These are phyloP conservation scores for Penicillium lagena DNA, from an alignment of 495 filamentous ascomycete genomes.

Conservation along the genomic window DNA sequence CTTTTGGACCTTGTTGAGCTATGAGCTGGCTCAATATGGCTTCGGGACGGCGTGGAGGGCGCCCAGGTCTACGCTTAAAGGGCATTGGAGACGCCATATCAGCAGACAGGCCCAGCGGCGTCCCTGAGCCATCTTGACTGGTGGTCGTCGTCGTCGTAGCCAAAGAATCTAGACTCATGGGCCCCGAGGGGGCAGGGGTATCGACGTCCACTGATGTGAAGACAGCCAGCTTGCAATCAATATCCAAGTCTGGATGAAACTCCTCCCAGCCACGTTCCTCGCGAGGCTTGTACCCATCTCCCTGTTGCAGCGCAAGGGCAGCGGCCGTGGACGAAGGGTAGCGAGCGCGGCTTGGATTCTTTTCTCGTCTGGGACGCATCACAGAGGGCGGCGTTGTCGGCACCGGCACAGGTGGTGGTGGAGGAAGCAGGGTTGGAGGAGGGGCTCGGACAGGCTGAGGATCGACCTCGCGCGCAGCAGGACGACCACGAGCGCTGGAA, in stretches of 20 bases:
- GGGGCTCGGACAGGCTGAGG: conserved; percentile 17
- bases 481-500: conserved; percentile 21
- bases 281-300: conserved; percentile 91
- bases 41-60: conserved; percentile 55
- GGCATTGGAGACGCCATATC: conserved; percentile 26
- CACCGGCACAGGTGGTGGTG: conserved; percentile 30
- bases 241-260: conserved; percentile 91
- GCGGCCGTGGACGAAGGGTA: conserved; percentile 81
- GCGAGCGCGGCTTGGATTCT: conserved; percentile 42
- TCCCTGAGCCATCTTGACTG: conserved; percentile 9
- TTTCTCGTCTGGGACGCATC: conserved; percentile 44
- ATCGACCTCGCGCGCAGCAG: conserved; percentile 17
- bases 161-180: conserved; percentile 15
- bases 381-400: conserved; percentile 39
- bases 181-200: conserved; percentile 42
- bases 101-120: conserved; percentile 6
- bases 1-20: conserved; percentile 50
- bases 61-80: conserved; percentile 55
- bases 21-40: conserved; percentile 55
- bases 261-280: conserved; percentile 97
- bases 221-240: conserved; percentile 68
- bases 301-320: conserved; percentile 76
- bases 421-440: conserved; percentile 28
- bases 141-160: conserved; percentile 12
- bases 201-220: conserved; percentile 84